phyloP scores from a whole-genome alignment of 768 basidiomycete species.

The Wakefieldia striispora region DNA sequence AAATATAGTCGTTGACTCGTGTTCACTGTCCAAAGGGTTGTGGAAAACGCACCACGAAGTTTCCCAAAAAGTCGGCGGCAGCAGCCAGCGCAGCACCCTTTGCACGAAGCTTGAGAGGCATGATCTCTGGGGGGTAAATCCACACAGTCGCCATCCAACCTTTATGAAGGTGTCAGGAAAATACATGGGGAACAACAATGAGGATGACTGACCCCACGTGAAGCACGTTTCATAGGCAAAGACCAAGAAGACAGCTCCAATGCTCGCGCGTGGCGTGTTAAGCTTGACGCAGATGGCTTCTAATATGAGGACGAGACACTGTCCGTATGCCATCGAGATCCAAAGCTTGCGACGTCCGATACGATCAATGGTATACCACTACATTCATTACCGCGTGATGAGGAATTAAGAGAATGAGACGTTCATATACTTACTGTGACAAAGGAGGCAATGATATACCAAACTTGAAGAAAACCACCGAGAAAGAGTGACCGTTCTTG shows the following conservation, averaged over 20 bases:
- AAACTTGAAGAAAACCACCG: conserved; percentile 8
- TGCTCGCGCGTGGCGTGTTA: conserved; percentile 1
- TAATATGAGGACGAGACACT: conserved; percentile 6
- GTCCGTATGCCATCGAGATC: conserved; percentile 9
- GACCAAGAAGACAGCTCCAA: conserved; percentile 8
- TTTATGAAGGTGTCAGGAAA: neutral
- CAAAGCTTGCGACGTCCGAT: conserved; percentile 8
- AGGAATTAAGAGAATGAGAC: neutral
- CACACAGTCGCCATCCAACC: conserved; percentile 11
- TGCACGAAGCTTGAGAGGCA: conserved; percentile 8
- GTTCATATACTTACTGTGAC: neutral
- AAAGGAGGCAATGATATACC: conserved; percentile 8
- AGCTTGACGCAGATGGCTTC: conserved; percentile 7
- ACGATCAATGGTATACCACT: conserved; percentile 9
- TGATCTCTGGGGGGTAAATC: conserved; percentile 8
- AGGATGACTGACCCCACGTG: conserved; percentile 3
- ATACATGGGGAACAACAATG: neutral
- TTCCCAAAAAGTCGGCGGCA: conserved; percentile 6
- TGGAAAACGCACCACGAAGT: conserved; percentile 2
- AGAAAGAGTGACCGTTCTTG: conserved; percentile 2
- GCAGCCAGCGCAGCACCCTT: conserved; percentile 4
- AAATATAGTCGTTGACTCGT: neutral
- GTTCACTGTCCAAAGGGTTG: too few species aligned
- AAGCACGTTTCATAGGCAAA: conserved; percentile 9
- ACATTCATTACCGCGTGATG: neutral